A percentile compares a stretch with the other conserved stretches of the same genome.
These are phyloP conservation scores for Globisporangium nagaii DNA, from an alignment of 352 stramenopile species.

Conservation along the genomic window DNA sequence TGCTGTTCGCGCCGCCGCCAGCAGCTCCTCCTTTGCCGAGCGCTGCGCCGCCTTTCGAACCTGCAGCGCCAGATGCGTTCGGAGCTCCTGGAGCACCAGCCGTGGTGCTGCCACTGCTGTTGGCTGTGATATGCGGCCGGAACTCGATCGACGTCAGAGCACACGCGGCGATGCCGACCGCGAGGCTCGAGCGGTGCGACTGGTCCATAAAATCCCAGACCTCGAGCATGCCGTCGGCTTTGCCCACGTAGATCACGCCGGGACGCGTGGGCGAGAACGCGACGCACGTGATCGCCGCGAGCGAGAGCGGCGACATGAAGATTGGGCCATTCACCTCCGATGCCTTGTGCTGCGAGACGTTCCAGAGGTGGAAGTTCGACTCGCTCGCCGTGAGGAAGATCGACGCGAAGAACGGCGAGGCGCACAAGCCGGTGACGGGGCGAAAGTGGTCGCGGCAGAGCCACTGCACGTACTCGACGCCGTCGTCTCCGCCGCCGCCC, in stretches of 20 bases:
- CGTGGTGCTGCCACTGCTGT: not conserved
- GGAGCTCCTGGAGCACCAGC: not conserved
- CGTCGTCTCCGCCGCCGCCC: slow-evolving; percentile 33
- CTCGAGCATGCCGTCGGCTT: slow-evolving; percentile 87
- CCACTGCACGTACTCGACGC: slow-evolving; percentile 91
- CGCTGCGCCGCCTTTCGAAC: slow-evolving; percentile 1
- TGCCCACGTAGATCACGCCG: slow-evolving; percentile 85
- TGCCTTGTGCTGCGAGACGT: slow-evolving; percentile 48
- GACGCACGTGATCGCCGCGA: slow-evolving; percentile 74
- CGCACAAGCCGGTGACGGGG: slow-evolving; percentile 64
- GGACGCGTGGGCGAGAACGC: slow-evolving; percentile 87
- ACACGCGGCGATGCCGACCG: slow-evolving; percentile 78
- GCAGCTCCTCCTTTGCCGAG: slow-evolving; percentile 3
- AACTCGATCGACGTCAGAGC: slow-evolving; percentile 87
- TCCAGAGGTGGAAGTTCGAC: slow-evolving; percentile 92
- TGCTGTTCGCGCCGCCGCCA: slow-evolving; percentile 3
- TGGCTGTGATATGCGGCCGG: slow-evolving; percentile 25
- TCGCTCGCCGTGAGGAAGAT: slow-evolving; percentile 88
- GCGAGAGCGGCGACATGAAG: slow-evolving; percentile 82
- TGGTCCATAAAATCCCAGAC: slow-evolving; percentile 94
- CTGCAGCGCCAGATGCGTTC: slow-evolving; percentile 3
- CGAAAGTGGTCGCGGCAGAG: slow-evolving; percentile 85
- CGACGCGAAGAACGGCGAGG: slow-evolving; percentile 89
- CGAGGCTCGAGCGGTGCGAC: slow-evolving; percentile 79
- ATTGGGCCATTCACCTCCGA: slow-evolving; percentile 60